Conservation (phyloP, 2,329 filamentous ascomycete species). For the Thermothelomyces thermophilus region DNA sequence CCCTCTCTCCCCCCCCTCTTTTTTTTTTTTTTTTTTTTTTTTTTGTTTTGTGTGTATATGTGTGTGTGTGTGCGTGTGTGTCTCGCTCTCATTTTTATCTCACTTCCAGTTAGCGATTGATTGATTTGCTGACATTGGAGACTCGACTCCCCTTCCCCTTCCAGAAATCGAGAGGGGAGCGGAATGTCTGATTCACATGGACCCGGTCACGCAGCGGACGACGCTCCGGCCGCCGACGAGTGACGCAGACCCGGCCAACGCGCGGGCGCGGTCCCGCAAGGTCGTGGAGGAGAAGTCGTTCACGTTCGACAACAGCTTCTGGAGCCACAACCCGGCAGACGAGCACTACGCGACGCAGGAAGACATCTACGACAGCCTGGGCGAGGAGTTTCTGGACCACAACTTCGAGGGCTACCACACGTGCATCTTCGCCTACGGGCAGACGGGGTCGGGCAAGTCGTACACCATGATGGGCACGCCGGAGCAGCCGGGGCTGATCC, state of each 20-base stretch:
- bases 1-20: too few species aligned
- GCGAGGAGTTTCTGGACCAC: constrained; percentile 96
- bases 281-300: constrained; percentile 83
- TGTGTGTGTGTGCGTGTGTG: too few species aligned
- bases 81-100: too few species aligned
- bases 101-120: too few species aligned
- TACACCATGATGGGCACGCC: constrained; percentile 96
- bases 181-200: constrained; percentile 85
- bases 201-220: constrained; percentile 78
- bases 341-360: constrained; percentile 86
- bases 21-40: neutral
- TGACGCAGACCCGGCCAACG: constrained; percentile 43
- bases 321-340: constrained; percentile 78
- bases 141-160: too few species aligned
- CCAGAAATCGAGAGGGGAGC: constrained; percentile 75
- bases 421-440: constrained; percentile 97
- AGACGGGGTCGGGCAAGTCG: constrained; percentile 95
- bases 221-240: constrained; percentile 55
- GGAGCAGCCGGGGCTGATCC: constrained; percentile 84
- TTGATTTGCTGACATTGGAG: neutral
- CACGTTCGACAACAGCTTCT: constrained; percentile 96
- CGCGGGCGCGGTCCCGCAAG: constrained; percentile 61
- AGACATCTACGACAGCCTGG: constrained; percentile 87
- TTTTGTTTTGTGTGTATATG: neutral
- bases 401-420: constrained; percentile 99